Conservation (phyloP, 2,329 filamentous ascomycete genomes). For the Phyllosticta capitalensis region DNA sequence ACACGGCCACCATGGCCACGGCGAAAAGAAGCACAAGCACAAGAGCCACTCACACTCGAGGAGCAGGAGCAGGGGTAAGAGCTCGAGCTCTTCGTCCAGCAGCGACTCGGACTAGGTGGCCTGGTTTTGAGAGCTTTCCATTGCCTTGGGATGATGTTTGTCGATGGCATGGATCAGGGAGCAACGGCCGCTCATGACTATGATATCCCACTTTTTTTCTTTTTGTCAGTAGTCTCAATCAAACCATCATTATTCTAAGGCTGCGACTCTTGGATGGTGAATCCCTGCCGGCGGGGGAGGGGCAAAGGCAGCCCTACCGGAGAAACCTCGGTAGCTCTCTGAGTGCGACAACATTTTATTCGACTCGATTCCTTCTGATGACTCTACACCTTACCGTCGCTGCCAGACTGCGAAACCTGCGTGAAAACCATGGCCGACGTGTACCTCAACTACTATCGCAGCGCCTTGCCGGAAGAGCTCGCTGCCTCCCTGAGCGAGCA, state of each 20-base stretch:
- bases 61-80: slow-evolving; percentile 22
- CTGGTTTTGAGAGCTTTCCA: background rate
- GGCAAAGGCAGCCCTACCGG: slow-evolving; percentile 7
- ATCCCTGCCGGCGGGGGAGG: background rate
- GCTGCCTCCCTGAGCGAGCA: slow-evolving; percentile 26
- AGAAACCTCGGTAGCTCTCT: background rate
- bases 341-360: slow-evolving; percentile 1
- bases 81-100: slow-evolving; percentile 22
- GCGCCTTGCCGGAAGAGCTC: slow-evolving; percentile 33
- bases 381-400: background rate
- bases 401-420: background rate
- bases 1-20: slow-evolving; percentile 17
- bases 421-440: slow-evolving; percentile 30
- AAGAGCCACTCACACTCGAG: slow-evolving; percentile 15
- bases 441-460: slow-evolving; percentile 32
- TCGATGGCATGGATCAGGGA: background rate
- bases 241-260: background rate
- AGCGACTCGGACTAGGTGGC: slow-evolving; percentile 26
- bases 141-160: background rate
- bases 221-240: background rate
- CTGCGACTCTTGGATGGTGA: background rate
- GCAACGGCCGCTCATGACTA: background rate
- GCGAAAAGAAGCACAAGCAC: slow-evolving; percentile 14
- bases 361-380: background rate
- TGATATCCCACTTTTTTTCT: background rate